Base-by-base conservation (phyloP, 208 protist genomes). In the Trypanosoma cruzi region DNA sequence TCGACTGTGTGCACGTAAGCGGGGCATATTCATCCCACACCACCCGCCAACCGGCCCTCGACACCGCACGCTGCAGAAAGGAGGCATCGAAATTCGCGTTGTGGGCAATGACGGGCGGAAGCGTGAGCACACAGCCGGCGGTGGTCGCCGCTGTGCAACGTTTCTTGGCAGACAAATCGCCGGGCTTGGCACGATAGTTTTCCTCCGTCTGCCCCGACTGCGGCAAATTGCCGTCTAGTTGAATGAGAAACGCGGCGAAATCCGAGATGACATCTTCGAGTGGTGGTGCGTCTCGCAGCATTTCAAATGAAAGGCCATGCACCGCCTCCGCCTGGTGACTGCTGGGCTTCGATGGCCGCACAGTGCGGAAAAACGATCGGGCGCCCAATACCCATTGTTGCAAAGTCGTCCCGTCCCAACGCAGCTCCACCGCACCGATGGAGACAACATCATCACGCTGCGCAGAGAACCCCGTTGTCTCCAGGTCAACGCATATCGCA, bases 31-130 rank as follows among this genome's bases (percentile, higher is more conserved):
- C 49, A 66, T 92, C 73, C 75, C 80, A 88, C 42, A 84, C 46
- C 22, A 88, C 60, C 29, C 55, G 42, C 71, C 84, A 93, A 34
- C 84, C 84, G 22, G 56, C 64, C 29, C 62, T 60, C 14, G 40
- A 48, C 0, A 83, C 34, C 49, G 75, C 63, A 1, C 55, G 32
- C 53, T 80, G 75, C 24, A 93, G 53, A 57, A 93, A 93, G 0
- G 64, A 28, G 1, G 72, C 63, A 59, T 93, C 87, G 62, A 93
- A 93, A 0, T n/a, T 49, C 5, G 77, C 84, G 62, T 89, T 89
- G 73, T 93, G 87, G 0, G 79, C 83, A 48, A 89, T 79, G n/a
- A 93, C 40, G 10, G 87, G 87, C 1, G 87, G 87, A n/a, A 92
- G 29, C 37, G 24, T 44, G 7, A 83, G 63, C 13, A 61, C 68